phyloP scores from a whole-genome alignment of 805 yeast genomes.

The Nadsonia fulvescens region DNA sequence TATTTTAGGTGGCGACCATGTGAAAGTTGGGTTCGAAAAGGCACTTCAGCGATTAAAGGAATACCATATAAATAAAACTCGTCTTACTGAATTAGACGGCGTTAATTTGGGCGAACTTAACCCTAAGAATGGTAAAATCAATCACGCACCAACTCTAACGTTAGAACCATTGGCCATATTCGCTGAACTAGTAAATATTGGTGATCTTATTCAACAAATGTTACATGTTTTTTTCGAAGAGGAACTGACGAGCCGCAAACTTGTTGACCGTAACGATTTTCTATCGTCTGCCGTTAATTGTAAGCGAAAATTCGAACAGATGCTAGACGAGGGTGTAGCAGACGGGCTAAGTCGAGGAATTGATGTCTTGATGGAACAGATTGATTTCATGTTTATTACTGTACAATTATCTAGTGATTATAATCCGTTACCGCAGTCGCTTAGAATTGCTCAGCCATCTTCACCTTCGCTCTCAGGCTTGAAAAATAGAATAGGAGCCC shows the following conservation, averaged over 20 bases:
- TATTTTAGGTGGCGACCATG: conserved; percentile 50
- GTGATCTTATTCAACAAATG: conserved; percentile 87
- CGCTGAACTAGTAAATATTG: conserved; percentile 80
- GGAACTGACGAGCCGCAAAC: conserved; percentile 39
- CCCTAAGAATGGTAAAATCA: conserved; percentile 4
- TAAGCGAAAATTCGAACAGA: conserved; percentile 64
- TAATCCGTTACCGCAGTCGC: conserved; percentile 26
- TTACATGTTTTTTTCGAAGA: conserved; percentile 76
- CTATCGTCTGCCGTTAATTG: conserved; percentile 58
- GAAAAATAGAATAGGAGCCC: conserved; percentile 2
- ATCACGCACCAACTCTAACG: conserved; percentile 10
- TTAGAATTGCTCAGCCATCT: too few relatives aligned
- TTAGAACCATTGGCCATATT: conserved; percentile 72
- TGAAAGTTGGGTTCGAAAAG: conserved; percentile 68
- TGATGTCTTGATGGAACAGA: conserved; percentile 69
- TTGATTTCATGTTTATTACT: conserved; percentile 40
- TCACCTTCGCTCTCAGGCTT: conserved; percentile 8
- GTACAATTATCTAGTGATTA: conserved; percentile 45
- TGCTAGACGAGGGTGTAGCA: conserved; percentile 78
- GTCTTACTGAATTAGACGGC: conserved; percentile 8
- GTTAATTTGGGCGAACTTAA: conserved; percentile 2
- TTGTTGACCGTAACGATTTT: conserved; percentile 63
- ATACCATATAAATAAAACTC: conserved; percentile 39
- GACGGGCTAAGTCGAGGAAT: conserved; percentile 87
- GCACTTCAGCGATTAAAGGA: conserved; percentile 54